A percentile compares a stretch with the other conserved stretches of the same genome.
Evolutionary conservation across 2,329 filamentous ascomycete species (phyloP).

Genomic region (Colletotrichum sp.): DNA sequence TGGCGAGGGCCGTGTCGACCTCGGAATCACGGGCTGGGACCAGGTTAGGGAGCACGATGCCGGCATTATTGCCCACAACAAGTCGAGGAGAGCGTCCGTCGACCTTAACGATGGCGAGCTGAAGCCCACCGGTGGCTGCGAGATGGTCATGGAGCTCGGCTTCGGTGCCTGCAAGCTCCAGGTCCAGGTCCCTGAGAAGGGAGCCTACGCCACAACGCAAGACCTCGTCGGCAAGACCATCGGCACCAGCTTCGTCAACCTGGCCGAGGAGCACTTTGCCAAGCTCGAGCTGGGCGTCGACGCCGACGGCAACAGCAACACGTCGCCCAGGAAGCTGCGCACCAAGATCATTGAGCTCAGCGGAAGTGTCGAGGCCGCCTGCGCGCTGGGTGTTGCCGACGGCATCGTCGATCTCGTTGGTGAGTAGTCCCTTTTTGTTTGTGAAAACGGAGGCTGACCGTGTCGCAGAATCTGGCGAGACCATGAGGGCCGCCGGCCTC

Average conservation of each 20-base stretch:
- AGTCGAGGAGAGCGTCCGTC: slow-evolving; percentile 52
- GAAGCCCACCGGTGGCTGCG: slow-evolving; percentile 68
- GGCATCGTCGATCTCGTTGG: slow-evolving; percentile 97
- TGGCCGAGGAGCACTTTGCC: slow-evolving; percentile 85
- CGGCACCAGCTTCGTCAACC: slow-evolving; percentile 90
- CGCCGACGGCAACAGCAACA: slow-evolving; percentile 37
- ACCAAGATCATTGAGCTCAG: slow-evolving; percentile 95
- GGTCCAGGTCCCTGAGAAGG: slow-evolving; percentile 94
- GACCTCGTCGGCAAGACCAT: slow-evolving; percentile 92
- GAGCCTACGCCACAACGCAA: slow-evolving; percentile 69
- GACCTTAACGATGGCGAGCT: slow-evolving; percentile 48
- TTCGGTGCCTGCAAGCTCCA: slow-evolving; percentile 94
- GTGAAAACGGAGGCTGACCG: background rate
- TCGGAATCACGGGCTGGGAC: slow-evolving; percentile 94
- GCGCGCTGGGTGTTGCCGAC: slow-evolving; percentile 92
- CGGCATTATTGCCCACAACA: slow-evolving; percentile 54
- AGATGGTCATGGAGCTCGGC: slow-evolving; percentile 87
- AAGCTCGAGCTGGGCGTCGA: slow-evolving; percentile 69
- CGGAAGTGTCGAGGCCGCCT: slow-evolving; percentile 96
- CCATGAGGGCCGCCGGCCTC: slow-evolving; percentile 94
- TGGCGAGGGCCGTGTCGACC: slow-evolving; percentile 88
- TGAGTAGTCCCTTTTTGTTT: slow-evolving; percentile 49
- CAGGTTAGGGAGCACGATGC: slow-evolving; percentile 92
- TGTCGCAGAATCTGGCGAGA: slow-evolving; percentile 86
- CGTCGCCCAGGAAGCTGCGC: slow-evolving; percentile 60